phyloP scores from a whole-genome alignment of 768 basidiomycete genomes.

The Suillus spraguei region DNA sequence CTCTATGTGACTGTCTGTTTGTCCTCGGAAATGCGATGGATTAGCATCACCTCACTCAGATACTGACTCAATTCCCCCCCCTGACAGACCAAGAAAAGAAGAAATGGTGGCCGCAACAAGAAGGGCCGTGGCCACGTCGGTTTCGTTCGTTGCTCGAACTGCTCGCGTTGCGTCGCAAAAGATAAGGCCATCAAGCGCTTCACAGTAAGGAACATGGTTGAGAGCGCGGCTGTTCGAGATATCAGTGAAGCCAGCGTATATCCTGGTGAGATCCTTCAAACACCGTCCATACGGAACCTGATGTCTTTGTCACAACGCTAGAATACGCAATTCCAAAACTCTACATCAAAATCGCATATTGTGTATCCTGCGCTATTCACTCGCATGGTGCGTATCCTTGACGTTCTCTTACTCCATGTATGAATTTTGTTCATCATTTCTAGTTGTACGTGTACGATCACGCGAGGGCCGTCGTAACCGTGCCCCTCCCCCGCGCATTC shows the following conservation, averaged over 20 bases:
- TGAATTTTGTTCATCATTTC: constrained; percentile 5
- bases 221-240: constrained; percentile 97
- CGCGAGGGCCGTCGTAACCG: constrained; percentile 96
- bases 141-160: constrained; percentile 98
- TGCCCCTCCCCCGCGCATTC: constrained; percentile 91
- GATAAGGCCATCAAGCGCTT: constrained; percentile 99
- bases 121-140: constrained; percentile 96
- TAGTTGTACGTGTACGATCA: constrained; percentile 98
- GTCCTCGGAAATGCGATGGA: too few species aligned
- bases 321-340: constrained; percentile 97
- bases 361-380: constrained; percentile 99
- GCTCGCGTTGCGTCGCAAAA: constrained; percentile 96
- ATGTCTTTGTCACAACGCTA: constrained; percentile 31
- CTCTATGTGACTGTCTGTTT: background rate
- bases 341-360: constrained; percentile 99
- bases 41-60: too few species aligned
- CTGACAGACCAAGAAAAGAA: constrained; percentile 94
- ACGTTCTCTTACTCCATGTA: background rate
- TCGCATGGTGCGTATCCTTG: constrained; percentile 76
- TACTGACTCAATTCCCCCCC: constrained; percentile 15
- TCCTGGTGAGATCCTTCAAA: constrained; percentile 57
- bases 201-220: constrained; percentile 99
- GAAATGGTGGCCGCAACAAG: constrained; percentile 99
- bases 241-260: constrained; percentile 96
- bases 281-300: background rate